Conservation (phyloP, 345 rosid species). For the Salix exigua region DNA sequence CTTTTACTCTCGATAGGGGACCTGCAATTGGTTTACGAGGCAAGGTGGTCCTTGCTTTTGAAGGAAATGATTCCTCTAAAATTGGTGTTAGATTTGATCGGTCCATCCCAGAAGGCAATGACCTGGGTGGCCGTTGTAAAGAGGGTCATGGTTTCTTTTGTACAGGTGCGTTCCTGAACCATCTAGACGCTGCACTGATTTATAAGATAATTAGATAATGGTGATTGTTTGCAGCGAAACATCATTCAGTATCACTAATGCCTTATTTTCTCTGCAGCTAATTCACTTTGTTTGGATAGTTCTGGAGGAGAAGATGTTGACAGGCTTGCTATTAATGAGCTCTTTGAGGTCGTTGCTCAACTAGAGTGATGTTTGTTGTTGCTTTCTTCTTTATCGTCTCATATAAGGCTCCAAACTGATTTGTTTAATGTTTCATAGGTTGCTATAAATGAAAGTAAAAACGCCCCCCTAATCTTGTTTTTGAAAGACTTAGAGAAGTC, state of each 20-base stretch:
- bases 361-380: neutral
- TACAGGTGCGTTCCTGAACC: constrained; percentile 48
- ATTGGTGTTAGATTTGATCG: constrained; percentile 93
- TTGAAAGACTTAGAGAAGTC: constrained; percentile 92
- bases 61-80: constrained; percentile 81
- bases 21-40: constrained; percentile 78
- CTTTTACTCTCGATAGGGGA: constrained; percentile 45
- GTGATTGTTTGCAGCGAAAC: neutral
- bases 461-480: constrained; percentile 66
- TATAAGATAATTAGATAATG: neutral
- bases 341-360: constrained; percentile 64
- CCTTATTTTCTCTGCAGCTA: constrained; percentile 42
- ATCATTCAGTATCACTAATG: constrained; percentile 1
- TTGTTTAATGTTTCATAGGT: constrained; percentile 47
- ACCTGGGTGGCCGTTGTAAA: constrained; percentile 93
- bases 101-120: constrained; percentile 78
- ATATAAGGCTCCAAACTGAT: constrained; percentile 2
- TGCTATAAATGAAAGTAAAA: constrained; percentile 61
- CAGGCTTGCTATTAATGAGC: constrained; percentile 71
- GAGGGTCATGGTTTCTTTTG: constrained; percentile 89
- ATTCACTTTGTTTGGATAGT: constrained; percentile 75
- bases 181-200: neutral
- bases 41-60: constrained; percentile 85
- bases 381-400: neutral
- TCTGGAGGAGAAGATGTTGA: constrained; percentile 79